Percentiles rank a stretch among this genome's conserved stretches.
Conservation (phyloP, 176 grass and related monocot species). For the Thalia dealbata region DNA sequence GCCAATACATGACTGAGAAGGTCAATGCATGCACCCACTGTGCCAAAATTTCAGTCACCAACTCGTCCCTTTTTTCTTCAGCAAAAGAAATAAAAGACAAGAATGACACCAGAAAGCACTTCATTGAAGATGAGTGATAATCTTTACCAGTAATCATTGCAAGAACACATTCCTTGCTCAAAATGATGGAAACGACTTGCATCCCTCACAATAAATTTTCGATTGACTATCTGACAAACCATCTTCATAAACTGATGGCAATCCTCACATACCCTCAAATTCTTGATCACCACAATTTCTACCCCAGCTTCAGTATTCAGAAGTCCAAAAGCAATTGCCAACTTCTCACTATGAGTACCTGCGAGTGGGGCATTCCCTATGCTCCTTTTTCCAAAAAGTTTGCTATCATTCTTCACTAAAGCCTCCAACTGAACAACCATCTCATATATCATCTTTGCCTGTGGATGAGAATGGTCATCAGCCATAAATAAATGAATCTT, state of each 20-base stretch:
- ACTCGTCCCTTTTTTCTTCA: neutral
- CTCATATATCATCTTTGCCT: constrained; percentile 48
- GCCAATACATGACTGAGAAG: no score
- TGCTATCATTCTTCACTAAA: constrained; percentile 26
- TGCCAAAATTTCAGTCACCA: no score
- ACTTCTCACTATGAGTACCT: constrained; percentile 60
- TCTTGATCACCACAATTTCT: constrained; percentile 76
- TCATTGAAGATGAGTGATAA: neutral
- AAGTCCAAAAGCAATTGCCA: constrained; percentile 49
- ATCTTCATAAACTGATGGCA: constrained; percentile 52
- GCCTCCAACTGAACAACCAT: constrained; percentile 38
- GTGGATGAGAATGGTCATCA: constrained; percentile 57
- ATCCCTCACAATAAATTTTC: constrained; percentile 47
- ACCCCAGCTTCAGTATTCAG: constrained; percentile 31
- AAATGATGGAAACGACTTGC: constrained; percentile 74
- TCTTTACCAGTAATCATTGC: constrained; percentile 50
- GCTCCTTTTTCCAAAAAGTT: neutral
- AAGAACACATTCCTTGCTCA: constrained; percentile 38
- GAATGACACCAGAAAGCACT: neutral
- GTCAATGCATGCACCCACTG: no score
- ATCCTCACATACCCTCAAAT: constrained; percentile 56
- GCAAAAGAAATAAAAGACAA: neutral
- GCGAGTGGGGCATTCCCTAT: constrained; percentile 1
- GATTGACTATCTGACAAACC: constrained; percentile 25
- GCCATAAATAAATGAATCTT: constrained; percentile 63